Percentiles rank a stretch among this genome's conserved stretches.
Conservation (phyloP, 352 stramenopile species). For the Phytophthora agathidicida region DNA sequence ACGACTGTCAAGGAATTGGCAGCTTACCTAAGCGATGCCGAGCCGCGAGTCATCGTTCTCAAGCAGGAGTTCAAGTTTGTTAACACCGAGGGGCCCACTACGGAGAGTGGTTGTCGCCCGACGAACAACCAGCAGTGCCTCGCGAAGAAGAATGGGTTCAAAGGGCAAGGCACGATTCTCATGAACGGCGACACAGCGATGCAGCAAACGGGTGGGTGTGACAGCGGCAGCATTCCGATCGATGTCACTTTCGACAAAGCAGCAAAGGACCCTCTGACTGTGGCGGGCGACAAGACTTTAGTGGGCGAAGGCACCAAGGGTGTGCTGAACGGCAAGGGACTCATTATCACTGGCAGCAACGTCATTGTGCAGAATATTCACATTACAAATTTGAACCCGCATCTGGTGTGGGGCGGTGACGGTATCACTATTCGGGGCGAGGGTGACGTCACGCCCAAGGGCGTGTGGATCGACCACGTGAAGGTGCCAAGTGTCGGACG, state of each 20-base stretch:
- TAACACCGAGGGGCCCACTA: slow-evolving; percentile 27
- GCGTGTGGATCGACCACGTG: slow-evolving; percentile 41
- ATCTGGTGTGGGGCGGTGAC: slow-evolving; percentile 28
- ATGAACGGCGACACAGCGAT: slow-evolving; percentile 15
- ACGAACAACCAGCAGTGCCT: slow-evolving; percentile 30
- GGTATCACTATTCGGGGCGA: slow-evolving; percentile 27
- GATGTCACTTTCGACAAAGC: slow-evolving; percentile 35
- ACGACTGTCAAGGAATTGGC: slow-evolving; percentile 25
- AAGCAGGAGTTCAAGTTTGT: slow-evolving; percentile 36
- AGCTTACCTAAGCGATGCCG: slow-evolving; percentile 18
- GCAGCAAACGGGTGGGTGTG: slow-evolving; percentile 33
- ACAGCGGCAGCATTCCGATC: slow-evolving; percentile 11
- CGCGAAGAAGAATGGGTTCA: slow-evolving; percentile 45
- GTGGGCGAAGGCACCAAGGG: slow-evolving; percentile 31
- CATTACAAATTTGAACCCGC: slow-evolving; percentile 42
- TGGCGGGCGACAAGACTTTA: slow-evolving; percentile 35
- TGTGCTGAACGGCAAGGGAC: slow-evolving; percentile 37
- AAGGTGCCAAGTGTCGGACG: slow-evolving; percentile 30
- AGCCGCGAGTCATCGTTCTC: slow-evolving; percentile 36
- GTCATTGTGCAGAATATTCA: slow-evolving; percentile 47
- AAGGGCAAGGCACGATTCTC: slow-evolving; percentile 46
- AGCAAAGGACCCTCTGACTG: slow-evolving; percentile 12
- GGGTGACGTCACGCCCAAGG: slow-evolving; percentile 4
- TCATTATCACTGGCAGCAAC: slow-evolving; percentile 29
- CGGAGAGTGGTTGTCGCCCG: slow-evolving; percentile 24